Base-by-base conservation (phyloP, 2,329 filamentous ascomycete genomes). In the Calonectria fujianensis region DNA sequence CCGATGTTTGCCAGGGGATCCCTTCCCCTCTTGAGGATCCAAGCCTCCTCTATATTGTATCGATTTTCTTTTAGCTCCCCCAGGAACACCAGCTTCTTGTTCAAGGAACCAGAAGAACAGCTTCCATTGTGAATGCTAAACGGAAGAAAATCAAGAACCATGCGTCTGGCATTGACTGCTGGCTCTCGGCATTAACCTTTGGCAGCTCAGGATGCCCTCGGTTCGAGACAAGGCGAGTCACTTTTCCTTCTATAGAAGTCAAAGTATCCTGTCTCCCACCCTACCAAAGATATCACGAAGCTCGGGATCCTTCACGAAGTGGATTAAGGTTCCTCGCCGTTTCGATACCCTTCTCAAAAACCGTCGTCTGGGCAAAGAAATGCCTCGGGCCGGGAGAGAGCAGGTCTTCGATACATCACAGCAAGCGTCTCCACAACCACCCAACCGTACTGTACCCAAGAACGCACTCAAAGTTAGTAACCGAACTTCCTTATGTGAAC, bases 181-280 rank as follows among this genome's bases (percentile, higher is more conserved):
- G 70, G 72, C 69, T 73, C 72, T 76, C 73, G 68, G 79, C 77
- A 74, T 78, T 81, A 75, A 31, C 76, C 79, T 72, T 78, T 79
- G 61, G 80, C 77, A 61, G 70, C 70, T 52, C 50, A 81, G 79
- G 77, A 81, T 81, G 79, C 79, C 79, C 76, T 80, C 79, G 61
- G 80, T 80, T 76, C 77, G 71, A 77, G 79, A 81, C 74, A 81
- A 81, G 76, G 79, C 79, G 73, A 79, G 74, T 64, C 74, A 75
- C 67, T 80, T 78, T 69, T 80, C 79, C 74, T 77, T 73, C 59
- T 70, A 67, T 67, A 74, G 70, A 51, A 75, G 67, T 24, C 76
- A 50, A 74, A 32, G 31, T 73, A 61, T 50, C 52, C 51, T 71
- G 29, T 61, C 52, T 57, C 64, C 69, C 29, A 29, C 59, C 65